These are phyloP conservation scores for Scheffersomyces lignicola DNA, from an alignment of 1,139 yeast genomes.

Conservation along the genomic window DNA sequence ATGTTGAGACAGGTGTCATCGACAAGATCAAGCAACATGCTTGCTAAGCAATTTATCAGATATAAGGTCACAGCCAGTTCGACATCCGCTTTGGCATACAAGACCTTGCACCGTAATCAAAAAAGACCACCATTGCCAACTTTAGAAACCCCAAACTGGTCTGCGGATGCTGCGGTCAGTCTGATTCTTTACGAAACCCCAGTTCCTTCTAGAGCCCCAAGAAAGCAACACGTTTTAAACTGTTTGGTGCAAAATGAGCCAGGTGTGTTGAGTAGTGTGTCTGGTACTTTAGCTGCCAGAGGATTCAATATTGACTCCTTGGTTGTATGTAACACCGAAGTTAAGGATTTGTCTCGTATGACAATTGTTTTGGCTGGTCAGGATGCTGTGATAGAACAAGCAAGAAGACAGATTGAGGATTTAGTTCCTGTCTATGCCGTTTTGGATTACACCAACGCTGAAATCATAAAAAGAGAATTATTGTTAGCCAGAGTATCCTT, in stretches of 20 bases:
- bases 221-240: constrained; percentile 85
- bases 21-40: constrained; percentile 1
- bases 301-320: constrained; percentile 97
- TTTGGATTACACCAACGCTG: constrained; percentile 86
- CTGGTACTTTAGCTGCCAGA: constrained; percentile 96
- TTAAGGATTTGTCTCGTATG: constrained; percentile 93
- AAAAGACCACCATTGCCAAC: constrained; percentile 92
- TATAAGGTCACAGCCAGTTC: constrained; percentile 48
- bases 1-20: constrained; percentile 11
- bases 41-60: constrained; percentile 16
- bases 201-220: constrained; percentile 62
- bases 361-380: constrained; percentile 93
- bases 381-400: constrained; percentile 96
- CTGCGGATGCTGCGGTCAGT: constrained; percentile 93
- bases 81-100: constrained; percentile 94
- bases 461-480: constrained; percentile 87
- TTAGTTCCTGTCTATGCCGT: constrained; percentile 98
- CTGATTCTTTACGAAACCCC: constrained; percentile 96
- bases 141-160: constrained; percentile 93
- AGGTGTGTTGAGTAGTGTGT: constrained; percentile 89
- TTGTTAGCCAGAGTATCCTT: constrained; percentile 88
- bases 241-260: constrained; percentile 98
- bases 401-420: constrained; percentile 97
- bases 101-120: constrained; percentile 82
- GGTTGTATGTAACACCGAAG: constrained; percentile 96